Conservation (phyloP, 2,329 filamentous ascomycete species). For the Phoma sp. region DNA sequence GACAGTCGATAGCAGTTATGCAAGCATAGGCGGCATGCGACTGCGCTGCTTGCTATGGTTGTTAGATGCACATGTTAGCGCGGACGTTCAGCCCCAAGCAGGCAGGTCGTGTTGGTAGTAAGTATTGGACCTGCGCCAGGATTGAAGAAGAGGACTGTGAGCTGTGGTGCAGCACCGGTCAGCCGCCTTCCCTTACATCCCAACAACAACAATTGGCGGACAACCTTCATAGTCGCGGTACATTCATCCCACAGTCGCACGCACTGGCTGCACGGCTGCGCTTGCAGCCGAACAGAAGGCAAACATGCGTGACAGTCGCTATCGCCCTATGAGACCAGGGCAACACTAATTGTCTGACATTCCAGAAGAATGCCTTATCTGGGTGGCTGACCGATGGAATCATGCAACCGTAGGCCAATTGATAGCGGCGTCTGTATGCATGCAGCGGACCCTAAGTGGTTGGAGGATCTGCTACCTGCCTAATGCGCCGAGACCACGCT, state of each 20-base stretch:
- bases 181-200: background rate
- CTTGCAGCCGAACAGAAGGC: background rate
- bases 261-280: background rate
- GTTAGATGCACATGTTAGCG: background rate
- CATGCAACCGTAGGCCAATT: constrained; percentile 10
- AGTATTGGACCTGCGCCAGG: background rate
- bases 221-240: background rate
- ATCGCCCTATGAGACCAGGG: background rate
- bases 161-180: background rate
- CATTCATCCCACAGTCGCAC: background rate
- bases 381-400: constrained; percentile 9
- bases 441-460: constrained; percentile 8
- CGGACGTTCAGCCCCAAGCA: constrained; percentile 3
- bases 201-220: background rate
- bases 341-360: constrained; percentile 2
- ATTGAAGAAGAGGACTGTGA: background rate
- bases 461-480: constrained; percentile 8
- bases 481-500: constrained; percentile 11
- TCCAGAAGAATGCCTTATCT: constrained; percentile 23
- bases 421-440: constrained; percentile 10
- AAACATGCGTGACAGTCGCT: constrained; percentile 1
- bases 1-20: no score
- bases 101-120: constrained; percentile 7
- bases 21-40: no score
- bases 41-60: background rate